phyloP scores from a whole-genome alignment of 2,329 filamentous ascomycete species.

The Cladorrhinum sp. region DNA sequence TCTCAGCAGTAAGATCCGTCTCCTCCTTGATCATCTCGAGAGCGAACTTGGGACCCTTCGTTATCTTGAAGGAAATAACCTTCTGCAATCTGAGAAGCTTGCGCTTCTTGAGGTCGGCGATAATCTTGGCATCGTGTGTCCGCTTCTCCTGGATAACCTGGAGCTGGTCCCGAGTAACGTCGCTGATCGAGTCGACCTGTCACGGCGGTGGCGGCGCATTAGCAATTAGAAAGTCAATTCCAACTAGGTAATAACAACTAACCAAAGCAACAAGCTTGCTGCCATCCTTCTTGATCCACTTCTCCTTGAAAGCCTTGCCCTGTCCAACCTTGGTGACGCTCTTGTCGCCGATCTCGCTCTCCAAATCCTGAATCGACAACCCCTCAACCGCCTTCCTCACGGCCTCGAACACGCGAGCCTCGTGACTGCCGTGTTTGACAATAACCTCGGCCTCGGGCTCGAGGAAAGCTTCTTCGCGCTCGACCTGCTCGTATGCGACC shows the following conservation, averaged over 20 bases:
- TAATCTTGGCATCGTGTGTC: constrained; percentile 69
- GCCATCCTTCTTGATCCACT: constrained; percentile 64
- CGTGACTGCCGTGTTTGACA: constrained; percentile 72
- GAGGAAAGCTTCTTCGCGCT: constrained; percentile 72
- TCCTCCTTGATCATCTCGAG: constrained; percentile 87
- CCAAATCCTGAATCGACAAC: constrained; percentile 72
- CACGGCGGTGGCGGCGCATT: constrained; percentile 36
- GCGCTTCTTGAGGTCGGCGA: constrained; percentile 84
- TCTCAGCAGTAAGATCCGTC: constrained; percentile 91
- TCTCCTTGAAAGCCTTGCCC: constrained; percentile 86
- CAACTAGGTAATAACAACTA: constrained; percentile 36
- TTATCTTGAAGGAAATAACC: constrained; percentile 77
- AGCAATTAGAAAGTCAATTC: too few relatives aligned
- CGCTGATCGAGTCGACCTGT: constrained; percentile 69
- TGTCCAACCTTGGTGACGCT: constrained; percentile 79
- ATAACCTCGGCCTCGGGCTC: constrained; percentile 73
- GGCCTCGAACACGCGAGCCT: constrained; percentile 77
- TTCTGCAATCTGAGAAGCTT: constrained; percentile 85
- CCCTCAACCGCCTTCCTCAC: constrained; percentile 71
- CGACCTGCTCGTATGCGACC: constrained; percentile 80
- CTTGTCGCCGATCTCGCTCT: constrained; percentile 68
- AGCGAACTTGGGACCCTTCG: constrained; percentile 84
- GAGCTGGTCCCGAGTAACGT: constrained; percentile 74
- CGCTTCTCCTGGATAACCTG: constrained; percentile 67
- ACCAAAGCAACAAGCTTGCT: constrained; percentile 51